Base-by-base conservation (phyloP, 2,329 filamentous ascomycete species). In the Seiridium unicorne region DNA sequence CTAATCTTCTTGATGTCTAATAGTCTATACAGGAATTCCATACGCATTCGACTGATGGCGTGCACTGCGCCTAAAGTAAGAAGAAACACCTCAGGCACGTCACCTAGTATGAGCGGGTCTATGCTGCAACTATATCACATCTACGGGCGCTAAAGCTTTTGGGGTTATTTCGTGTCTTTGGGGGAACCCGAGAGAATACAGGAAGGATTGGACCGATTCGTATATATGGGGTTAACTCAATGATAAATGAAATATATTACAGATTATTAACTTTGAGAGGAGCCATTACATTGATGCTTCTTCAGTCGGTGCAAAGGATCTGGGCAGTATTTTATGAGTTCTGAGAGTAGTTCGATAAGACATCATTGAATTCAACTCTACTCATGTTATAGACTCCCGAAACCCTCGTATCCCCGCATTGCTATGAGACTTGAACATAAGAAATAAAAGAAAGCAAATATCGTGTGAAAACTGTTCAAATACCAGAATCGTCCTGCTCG, bases 31-130 rank as follows among this genome's bases (percentile, higher is more conserved):
- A 76, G 69, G 72, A 76, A 44, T 78, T 76, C 60, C 77, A 77
- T 61, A 77, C 75, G 2, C 76, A 78, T 49, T 71, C 72, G 8
- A 74, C 74, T 62, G 76, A 74, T 44, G 69, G 65, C 38, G 59
- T 76, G 31, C 77, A 79, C 62, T 79, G 77, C 63, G 66, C 65
- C 36, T 77, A 65, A 31, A n/a, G n/a, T 13, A 9, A 35, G 49
- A 38, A 32, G 38, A 42, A 8, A 42, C 18, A 26, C 18, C 18
- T 26, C 18, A 26, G 18, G 18, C 18, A 26, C 18, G 18, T 26
- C 18, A 26, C 18, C 18, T 26, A 26, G 18, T 26, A 26, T 26
- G 18, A 26, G 18, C 18, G 18, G 18, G 18, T 26, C 18, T 26
- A 26, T 26, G 18, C 18, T 26, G 18, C 18, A 26, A 26, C 1